These are phyloP conservation scores for Tetracentron sinense DNA, from an alignment of 164 flowering plant species.

Conservation along the genomic window DNA sequence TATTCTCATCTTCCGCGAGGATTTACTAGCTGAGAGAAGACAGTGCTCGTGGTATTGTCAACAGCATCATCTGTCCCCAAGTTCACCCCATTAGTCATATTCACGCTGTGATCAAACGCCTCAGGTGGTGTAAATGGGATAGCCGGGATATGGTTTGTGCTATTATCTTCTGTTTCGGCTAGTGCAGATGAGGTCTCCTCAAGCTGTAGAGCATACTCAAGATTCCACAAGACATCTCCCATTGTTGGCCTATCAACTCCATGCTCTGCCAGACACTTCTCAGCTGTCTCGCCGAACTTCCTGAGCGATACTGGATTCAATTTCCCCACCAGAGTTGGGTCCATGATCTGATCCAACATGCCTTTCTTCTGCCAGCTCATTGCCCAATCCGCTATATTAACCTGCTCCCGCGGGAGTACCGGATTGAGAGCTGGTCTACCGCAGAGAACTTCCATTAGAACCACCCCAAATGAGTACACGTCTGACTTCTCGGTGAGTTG, in stretches of 20 bases:
- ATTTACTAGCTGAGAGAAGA: conserved; percentile 57
- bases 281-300: conserved; percentile 69
- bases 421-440: too few species aligned
- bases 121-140: conserved; percentile 44
- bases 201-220: conserved; percentile 59
- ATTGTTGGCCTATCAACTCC: conserved; percentile 66
- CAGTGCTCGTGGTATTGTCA: conserved; percentile 57
- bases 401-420: too few species aligned
- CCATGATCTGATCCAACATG: conserved; percentile 59
- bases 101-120: conserved; percentile 49
- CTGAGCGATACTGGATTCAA: conserved; percentile 57
- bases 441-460: too few species aligned
- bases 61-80: conserved; percentile 48
- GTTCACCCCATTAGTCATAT: conserved; percentile 36
- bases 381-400: too few species aligned
- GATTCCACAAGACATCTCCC: too few species aligned
- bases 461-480: too few species aligned
- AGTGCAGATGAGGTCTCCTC: conserved; percentile 55
- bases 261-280: conserved; percentile 57
- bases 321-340: conserved; percentile 41
- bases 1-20: conserved; percentile 55
- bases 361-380: conserved; percentile 66
- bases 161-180: conserved; percentile 54
- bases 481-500: too few species aligned
- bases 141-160: conserved; percentile 54